Conservation (phyloP, 2,329 filamentous ascomycete genomes). For the Exophiala aquamarina region DNA sequence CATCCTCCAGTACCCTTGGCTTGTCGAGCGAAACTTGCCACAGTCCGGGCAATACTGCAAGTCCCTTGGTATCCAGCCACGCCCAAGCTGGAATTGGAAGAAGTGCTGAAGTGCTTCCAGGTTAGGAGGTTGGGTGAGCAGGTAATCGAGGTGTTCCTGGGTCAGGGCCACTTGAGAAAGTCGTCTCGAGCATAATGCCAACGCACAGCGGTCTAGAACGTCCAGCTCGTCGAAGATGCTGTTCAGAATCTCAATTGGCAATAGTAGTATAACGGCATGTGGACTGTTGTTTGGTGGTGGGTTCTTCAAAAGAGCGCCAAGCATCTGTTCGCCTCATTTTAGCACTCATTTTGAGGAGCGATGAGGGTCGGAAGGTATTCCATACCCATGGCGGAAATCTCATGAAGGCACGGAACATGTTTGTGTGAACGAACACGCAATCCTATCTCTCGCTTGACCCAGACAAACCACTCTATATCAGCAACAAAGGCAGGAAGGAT, state of each 20-base stretch:
- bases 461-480: too few species aligned
- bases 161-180: not conserved
- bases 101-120: constrained; percentile 3
- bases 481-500: too few species aligned
- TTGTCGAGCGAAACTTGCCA: constrained; percentile 3
- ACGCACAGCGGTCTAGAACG: constrained; percentile 3
- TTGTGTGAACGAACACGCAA: too few species aligned
- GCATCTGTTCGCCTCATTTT: too few species aligned
- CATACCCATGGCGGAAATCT: too few species aligned
- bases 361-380: too few species aligned
- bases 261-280: not conserved
- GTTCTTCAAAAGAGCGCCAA: too few species aligned
- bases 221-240: constrained; percentile 6
- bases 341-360: too few species aligned
- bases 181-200: not conserved
- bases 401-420: too few species aligned
- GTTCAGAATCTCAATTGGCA: constrained; percentile 3
- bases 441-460: too few species aligned
- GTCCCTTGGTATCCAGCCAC: constrained; percentile 4
- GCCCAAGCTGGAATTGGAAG: constrained; percentile 2
- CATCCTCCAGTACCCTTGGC: not conserved
- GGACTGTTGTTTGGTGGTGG: too few species aligned
- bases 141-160: constrained; percentile 8
- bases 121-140: constrained; percentile 2
- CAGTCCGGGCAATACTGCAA: constrained; percentile 8